Evolutionary conservation across 768 basidiomycete species (phyloP), one percentile per base, ranked within the genome.

Genomic region (Holtermanniella nyarrowii): DNA sequence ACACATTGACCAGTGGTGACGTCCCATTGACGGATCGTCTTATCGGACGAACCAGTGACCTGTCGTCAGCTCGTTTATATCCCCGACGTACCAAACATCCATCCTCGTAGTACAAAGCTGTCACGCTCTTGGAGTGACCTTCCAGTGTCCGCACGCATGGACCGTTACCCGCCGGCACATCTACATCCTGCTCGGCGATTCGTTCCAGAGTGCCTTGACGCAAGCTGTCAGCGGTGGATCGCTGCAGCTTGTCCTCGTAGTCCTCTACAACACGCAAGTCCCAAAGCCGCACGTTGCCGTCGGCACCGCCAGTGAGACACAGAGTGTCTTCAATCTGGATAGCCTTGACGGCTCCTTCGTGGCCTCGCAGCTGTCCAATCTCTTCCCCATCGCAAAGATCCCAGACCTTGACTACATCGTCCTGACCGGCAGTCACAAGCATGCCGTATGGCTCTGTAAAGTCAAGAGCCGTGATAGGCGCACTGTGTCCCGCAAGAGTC

Each of bases 1-100:
- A 97, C 84, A 72, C 95, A 99, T 76, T 97, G 95, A 5, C 93
- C 95, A 0, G 95, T 97, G 18, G 80, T 81, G 49, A 97, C 80
- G 67, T 97, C 95, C 95, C 95, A 99, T 69, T 97, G 93, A 2
- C 95, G 86, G 49, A 99, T 78, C 0, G 95, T 99, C 73, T 96
- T 96, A 75, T 99, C 95, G 3, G 88, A 89, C 4, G 95, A 93
- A 26, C 95, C 95, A 5, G 91, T 96, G 12, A 97, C 88, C 90
- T 91, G 59, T 65, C 48, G 61, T 48, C 5, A 53, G 52, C 47
- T 56, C n/a, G 37, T 43, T 16, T n/a, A 40, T 25, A 44, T 5
- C 16, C 31, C 5, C n/a, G 18, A 74, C 80, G 63, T 71, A 90
- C 91, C 73, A 99, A 71, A 62, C 86, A 91, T 46, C 86, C 82